Base-by-base conservation (phyloP, 73 alveolate genomes). In the Paramecium bursaria region DNA sequence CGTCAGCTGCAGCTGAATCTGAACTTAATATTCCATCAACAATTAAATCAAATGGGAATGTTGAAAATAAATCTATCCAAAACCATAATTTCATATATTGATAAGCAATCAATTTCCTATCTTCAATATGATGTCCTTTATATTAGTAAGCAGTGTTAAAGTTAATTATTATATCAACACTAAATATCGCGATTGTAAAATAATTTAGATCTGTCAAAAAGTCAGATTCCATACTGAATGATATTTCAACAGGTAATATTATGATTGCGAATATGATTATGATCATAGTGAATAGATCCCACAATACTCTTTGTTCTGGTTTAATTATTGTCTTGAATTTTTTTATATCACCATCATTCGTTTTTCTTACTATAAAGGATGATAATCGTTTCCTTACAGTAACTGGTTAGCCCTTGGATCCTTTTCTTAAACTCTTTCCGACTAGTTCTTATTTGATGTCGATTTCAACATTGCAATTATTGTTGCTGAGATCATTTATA, bases 31-130 rank as follows among this genome's bases (percentile, higher is more conserved):
- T 46, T 1, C 30, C 91, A 33, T 50, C 55, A 14, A 90, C 44
- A 9, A 87, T 82, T 74, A 88, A 31, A 90, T 79, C 77, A 75
- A 87, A 92, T 7, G 97, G 97, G 46, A 92, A 87, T 14, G 93
- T 51, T 2, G 95, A 86, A 11, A 87, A 50, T 47, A 67, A 67
- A 39, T 92, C 97, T 10, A 92, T 46, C 73, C 90, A 46, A 52
- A 92, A 91, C 97, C 97, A 92, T 1, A 89, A 86, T 50, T 52
- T 79, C 15, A 92, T 17, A 47, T 92, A 92, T 13, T 67, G 15
- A 25, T 35, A 19, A 13, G 82, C 82, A 3, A 67, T 67, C 9
- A 33, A 23, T 42, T 67, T 67, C 3, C 82, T 44, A 67, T 67
- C 82, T 2, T 25, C 27, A 31, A 67, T 39, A 14, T 67, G 22